phyloP scores from a whole-genome alignment of 2,329 filamentous ascomycete species.

The Arthrobotrys entomopaga region DNA sequence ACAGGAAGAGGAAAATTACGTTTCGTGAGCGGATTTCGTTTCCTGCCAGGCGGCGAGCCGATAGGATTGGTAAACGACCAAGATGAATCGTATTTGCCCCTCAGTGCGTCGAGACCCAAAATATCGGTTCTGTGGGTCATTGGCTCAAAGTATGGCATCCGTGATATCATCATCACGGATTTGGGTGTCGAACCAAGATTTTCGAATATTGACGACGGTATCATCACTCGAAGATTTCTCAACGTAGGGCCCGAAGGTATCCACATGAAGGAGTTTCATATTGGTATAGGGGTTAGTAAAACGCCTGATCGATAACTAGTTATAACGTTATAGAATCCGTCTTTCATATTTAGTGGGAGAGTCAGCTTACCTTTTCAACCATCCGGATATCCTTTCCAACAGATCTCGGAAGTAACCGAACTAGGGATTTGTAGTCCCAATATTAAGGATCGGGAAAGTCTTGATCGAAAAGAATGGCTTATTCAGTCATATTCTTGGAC shows the following conservation, averaged over 20 bases:
- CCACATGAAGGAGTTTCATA: slow-evolving; percentile 4
- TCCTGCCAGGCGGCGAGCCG: slow-evolving; percentile 19
- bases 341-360: no score
- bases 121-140: slow-evolving; percentile 15
- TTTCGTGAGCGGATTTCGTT: slow-evolving; percentile 34
- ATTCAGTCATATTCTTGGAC: slow-evolving; percentile 34
- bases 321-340: no score
- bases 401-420: slow-evolving; percentile 23
- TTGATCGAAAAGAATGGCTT: slow-evolving; percentile 24
- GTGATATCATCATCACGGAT: slow-evolving; percentile 3
- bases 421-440: slow-evolving; percentile 15
- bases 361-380: not conserved
- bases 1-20: slow-evolving; percentile 29
- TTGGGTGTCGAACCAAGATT: slow-evolving; percentile 3
- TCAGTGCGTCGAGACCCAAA: not conserved
- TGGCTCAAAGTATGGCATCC: slow-evolving; percentile 22
- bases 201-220: not conserved
- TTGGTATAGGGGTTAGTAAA: slow-evolving; percentile 26
- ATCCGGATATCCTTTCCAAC: not conserved
- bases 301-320: no score
- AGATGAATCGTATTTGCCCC: slow-evolving; percentile 17
- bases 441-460: not conserved
- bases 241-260: not conserved
- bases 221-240: slow-evolving; percentile 15
- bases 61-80: slow-evolving; percentile 20